phyloP scores from a whole-genome alignment of 768 basidiomycete species.

The Tylopilus subfusipes region DNA sequence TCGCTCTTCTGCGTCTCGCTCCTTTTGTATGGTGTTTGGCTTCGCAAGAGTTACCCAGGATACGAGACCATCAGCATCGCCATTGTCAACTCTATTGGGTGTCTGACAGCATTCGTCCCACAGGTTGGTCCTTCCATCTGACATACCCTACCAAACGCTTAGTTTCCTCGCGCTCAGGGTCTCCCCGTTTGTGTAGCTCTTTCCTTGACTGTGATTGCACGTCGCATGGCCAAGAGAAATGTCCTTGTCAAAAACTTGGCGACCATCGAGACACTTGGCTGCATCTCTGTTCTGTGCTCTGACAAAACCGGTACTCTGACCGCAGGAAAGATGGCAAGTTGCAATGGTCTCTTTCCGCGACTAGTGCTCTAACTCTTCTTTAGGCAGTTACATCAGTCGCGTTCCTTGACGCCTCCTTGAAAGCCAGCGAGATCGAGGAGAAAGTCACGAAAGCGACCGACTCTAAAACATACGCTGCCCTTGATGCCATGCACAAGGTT shows the following conservation, averaged over 20 bases:
- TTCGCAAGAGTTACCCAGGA: conserved; percentile 32
- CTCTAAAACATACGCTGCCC: conserved; percentile 18
- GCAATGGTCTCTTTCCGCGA: not conserved
- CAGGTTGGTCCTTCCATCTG: conserved; percentile 23
- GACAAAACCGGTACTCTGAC: conserved; percentile 58
- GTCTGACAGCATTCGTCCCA: conserved; percentile 41
- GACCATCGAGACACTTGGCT: conserved; percentile 52
- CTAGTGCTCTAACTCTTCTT: not conserved
- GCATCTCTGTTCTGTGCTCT: conserved; percentile 49
- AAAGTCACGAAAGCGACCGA: conserved; percentile 7
- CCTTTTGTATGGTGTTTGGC: conserved; percentile 43
- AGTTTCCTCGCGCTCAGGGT: conserved; percentile 22
- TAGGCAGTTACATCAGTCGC: conserved; percentile 42
- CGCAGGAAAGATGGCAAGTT: conserved; percentile 43
- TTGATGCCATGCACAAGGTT: conserved; percentile 36
- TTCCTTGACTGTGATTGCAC: conserved; percentile 47
- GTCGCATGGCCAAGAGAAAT: conserved; percentile 45
- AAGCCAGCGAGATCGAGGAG: conserved; percentile 19
- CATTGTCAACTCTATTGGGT: conserved; percentile 39
- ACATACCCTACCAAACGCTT: not conserved
- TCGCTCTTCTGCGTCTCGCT: conserved; percentile 41
- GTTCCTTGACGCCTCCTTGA: conserved; percentile 31
- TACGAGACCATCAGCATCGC: conserved; percentile 34
- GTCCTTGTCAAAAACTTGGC: conserved; percentile 50
- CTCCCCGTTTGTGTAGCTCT: conserved; percentile 45